Conservation (phyloP, 805 yeast genomes). For the Wickerhamomyces rabaulensis region DNA sequence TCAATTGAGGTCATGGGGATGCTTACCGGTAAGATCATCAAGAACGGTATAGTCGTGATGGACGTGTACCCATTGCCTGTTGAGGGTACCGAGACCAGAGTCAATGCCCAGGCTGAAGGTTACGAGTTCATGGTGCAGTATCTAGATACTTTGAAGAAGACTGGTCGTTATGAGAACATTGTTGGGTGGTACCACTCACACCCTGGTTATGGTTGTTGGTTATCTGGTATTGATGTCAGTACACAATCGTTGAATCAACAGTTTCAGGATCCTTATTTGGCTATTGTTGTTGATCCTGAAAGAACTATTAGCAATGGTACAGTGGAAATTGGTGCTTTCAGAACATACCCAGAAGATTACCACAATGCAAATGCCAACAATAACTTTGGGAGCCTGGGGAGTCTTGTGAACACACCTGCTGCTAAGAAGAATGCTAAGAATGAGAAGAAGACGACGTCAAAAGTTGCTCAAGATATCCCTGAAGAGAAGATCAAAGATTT, state of each 20-base stretch:
- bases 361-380: conserved; percentile 9
- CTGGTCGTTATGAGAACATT: conserved; percentile 58
- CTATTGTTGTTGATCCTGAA: conserved; percentile 82
- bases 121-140: conserved; percentile 93
- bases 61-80: conserved; percentile 89
- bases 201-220: conserved; percentile 97
- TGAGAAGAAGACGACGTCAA: background rate
- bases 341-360: conserved; percentile 51
- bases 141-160: conserved; percentile 47
- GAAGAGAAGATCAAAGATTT: conserved; percentile 52
- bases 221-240: conserved; percentile 87
- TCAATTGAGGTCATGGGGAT: conserved; percentile 93
- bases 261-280: conserved; percentile 88
- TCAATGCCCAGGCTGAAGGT: conserved; percentile 90
- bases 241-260: conserved; percentile 83
- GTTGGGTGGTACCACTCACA: conserved; percentile 99
- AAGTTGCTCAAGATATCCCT: conserved; percentile 30
- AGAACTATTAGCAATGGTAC: conserved; percentile 55
- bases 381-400: conserved; percentile 5
- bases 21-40: conserved; percentile 71
- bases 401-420: conserved; percentile 11
- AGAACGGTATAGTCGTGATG: conserved; percentile 55
- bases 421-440: conserved; percentile 4
- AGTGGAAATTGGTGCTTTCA: conserved; percentile 84
- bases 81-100: conserved; percentile 93